A percentile compares a stretch with the other conserved stretches of the same genome.
These are phyloP conservation scores for Tricholoma matsutake DNA, from an alignment of 768 basidiomycete species.

Conservation along the genomic window DNA sequence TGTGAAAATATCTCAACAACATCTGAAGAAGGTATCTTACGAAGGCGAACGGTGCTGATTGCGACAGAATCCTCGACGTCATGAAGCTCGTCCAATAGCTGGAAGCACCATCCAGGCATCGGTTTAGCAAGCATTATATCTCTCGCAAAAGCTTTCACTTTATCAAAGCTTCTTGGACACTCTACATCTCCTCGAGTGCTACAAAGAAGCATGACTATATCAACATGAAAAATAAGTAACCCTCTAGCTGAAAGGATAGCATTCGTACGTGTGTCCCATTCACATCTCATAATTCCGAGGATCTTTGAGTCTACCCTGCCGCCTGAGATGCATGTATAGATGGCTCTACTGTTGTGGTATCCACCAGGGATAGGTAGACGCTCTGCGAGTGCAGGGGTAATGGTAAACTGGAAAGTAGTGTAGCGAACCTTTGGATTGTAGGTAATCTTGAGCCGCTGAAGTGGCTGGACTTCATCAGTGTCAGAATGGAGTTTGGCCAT, in stretches of 20 bases:
- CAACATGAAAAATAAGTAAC: background rate
- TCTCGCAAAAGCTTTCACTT: slow-evolving; percentile 9
- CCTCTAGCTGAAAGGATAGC: background rate
- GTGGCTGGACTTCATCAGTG: background rate
- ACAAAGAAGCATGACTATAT: too few species aligned
- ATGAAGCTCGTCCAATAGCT: slow-evolving; percentile 25
- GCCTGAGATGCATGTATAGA: background rate
- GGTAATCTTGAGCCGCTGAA: background rate
- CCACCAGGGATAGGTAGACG: background rate
- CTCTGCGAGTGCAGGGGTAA: background rate
- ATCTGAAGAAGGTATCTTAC: slow-evolving; percentile 11
- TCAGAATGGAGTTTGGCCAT: background rate
- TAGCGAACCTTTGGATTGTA: background rate
- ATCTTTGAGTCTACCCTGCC: background rate
- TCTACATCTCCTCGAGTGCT: slow-evolving; percentile 2
- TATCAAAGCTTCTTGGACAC: slow-evolving; percentile 14
- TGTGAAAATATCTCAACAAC: background rate
- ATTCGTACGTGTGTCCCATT: background rate
- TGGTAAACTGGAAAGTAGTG: background rate
- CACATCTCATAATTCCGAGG: background rate
- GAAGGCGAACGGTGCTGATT: slow-evolving; percentile 6
- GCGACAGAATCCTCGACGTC: slow-evolving; percentile 18
- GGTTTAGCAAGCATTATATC: slow-evolving; percentile 13
- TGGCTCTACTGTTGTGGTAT: background rate
- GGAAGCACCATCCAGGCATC: slow-evolving; percentile 25